Evolutionary conservation across 2,329 filamentous ascomycete species (phyloP).

Genomic region (Metarhizium guizhouense): DNA sequence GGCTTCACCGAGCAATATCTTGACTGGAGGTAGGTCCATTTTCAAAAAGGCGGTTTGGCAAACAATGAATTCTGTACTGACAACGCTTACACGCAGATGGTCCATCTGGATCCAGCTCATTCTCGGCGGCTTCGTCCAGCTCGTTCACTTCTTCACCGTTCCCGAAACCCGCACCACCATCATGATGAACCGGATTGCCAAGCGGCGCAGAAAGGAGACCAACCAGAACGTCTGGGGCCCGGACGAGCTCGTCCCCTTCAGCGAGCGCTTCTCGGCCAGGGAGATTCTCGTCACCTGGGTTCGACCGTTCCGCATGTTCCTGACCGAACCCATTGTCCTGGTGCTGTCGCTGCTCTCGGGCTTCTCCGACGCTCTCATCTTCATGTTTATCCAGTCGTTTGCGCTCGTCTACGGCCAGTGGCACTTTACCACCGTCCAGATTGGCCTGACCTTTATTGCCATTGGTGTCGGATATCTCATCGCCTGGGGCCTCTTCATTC

Average conservation of each 20-base stretch:
- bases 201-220: constrained; percentile 55
- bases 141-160: constrained; percentile 58
- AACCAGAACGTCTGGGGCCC: constrained; percentile 60
- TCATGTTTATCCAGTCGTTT: constrained; percentile 69
- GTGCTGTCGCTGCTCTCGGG: constrained; percentile 61
- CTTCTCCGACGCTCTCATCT: constrained; percentile 67
- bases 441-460: constrained; percentile 55
- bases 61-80: no score
- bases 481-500: constrained; percentile 51
- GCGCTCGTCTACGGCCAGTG: constrained; percentile 58
- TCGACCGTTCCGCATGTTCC: constrained; percentile 64
- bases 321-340: constrained; percentile 66
- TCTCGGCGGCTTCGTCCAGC: constrained; percentile 60
- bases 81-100: constrained; percentile 29
- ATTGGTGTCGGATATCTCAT: constrained; percentile 59
- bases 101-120: constrained; percentile 81
- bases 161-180: constrained; percentile 72
- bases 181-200: constrained; percentile 71
- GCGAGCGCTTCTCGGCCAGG: constrained; percentile 46
- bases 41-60: no score
- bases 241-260: constrained; percentile 57
- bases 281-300: constrained; percentile 50
- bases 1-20: constrained; percentile 63
- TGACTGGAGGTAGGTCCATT: constrained; percentile 47
- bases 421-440: constrained; percentile 46